A percentile compares a stretch with the other conserved stretches of the same genome.
These are phyloP conservation scores for Ophiostoma ips DNA, from an alignment of 2,329 filamentous ascomycete species.

Conservation along the genomic window DNA sequence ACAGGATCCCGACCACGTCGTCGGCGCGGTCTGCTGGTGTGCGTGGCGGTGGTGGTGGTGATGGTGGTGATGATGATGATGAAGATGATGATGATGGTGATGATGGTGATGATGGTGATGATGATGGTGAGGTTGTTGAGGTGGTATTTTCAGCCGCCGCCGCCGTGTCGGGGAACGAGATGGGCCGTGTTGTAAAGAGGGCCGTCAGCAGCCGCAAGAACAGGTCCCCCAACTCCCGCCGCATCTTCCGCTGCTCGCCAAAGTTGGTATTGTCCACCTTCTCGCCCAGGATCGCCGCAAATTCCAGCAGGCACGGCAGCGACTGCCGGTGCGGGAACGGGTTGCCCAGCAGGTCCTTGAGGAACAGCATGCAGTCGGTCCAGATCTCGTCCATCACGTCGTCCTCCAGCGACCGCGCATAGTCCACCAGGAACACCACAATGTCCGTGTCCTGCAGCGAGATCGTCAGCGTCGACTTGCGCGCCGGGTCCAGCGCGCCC, in stretches of 20 bases:
- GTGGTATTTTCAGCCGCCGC: slow-evolving; percentile 14
- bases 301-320: slow-evolving; percentile 71
- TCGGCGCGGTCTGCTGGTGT: slow-evolving; percentile 40
- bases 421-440: slow-evolving; percentile 79
- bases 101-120: too few species aligned
- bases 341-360: slow-evolving; percentile 80
- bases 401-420: slow-evolving; percentile 80
- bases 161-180: slow-evolving; percentile 41
- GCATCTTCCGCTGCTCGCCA: slow-evolving; percentile 85
- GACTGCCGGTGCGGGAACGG: slow-evolving; percentile 91
- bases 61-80: too few species aligned
- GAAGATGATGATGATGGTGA: too few species aligned
- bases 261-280: slow-evolving; percentile 98
- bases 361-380: slow-evolving; percentile 82
- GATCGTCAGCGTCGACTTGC: slow-evolving; percentile 80
- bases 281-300: slow-evolving; percentile 76
- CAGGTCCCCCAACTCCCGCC: slow-evolving; percentile 76
- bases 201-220: slow-evolving; percentile 79
- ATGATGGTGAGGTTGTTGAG: too few species aligned
- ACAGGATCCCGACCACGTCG: slow-evolving; percentile 69
- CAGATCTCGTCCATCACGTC: slow-evolving; percentile 98
- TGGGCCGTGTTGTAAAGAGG: slow-evolving; percentile 81
- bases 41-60: neutral
- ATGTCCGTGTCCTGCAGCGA: slow-evolving; percentile 72
- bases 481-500: slow-evolving; percentile 56